Base-by-base conservation (phyloP, 2,329 filamentous ascomycete genomes). In the Nigrospora sphaerica region DNA sequence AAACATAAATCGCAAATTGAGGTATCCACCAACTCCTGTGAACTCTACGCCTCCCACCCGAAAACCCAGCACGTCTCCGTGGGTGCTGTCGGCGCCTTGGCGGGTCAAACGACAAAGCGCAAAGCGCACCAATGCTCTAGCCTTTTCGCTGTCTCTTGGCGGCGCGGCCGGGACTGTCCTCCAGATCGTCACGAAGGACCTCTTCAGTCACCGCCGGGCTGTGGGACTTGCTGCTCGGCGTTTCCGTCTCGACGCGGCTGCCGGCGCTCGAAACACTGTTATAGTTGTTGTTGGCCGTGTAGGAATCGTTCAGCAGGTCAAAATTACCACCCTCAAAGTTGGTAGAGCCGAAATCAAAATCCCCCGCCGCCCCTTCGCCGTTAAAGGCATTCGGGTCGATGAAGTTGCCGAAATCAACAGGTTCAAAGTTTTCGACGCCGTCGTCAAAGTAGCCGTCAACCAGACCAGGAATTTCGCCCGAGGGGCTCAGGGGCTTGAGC, bases 401-500 rank as follows among this genome's bases (percentile, higher is more conserved):
- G 39, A 64, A 70, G 49, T 79, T 77, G 56, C 74, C 73, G 46
- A 80, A 75, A 51, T 78, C 74, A 6, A 28, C 23, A 10, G 23
- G 4, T 28, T 28, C 23, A 28, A 28, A 28, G 7, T 28, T 28
- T 28, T 28, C 23, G 31, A 67, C 64, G 10, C 69, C 69, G 40
- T 72, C 70, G 12, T 63, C 64, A 48, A 73, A 74, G 42, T 65
- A 63, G 12, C 66, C 63, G 3, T 76, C 73, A 23, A 70, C 71
- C 2, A 93, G 64, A 5, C 87, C 87, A 1, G 88, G 86, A 33
- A 95, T 87, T 14, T 79, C 77, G 5, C 88, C 89, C 0, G 81
- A 87, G 0, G 90, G 90, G 57, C 85, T 91, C 12, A 95, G 74
- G 0, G 90, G 90, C 7, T 86, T 83, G 9, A 96, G 75, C 14